Evolutionary conservation across 1,284 basidiomycete species (phyloP).

Genomic region (Neolentinus lepideus): DNA sequence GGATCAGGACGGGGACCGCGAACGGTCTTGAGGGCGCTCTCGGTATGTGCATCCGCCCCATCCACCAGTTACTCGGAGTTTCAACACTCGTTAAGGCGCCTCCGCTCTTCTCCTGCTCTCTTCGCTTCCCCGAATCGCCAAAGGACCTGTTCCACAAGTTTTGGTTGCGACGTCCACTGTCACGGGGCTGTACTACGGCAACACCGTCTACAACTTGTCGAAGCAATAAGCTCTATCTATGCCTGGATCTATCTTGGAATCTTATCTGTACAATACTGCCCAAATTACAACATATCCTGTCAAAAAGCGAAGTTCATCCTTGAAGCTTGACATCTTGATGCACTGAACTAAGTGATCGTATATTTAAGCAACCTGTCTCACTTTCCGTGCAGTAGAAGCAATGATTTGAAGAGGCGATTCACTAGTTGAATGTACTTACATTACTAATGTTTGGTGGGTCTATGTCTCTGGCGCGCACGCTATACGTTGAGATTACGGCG

Average conservation of each 20-base stretch:
- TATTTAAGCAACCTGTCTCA: too few species aligned
- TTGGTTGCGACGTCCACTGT: conserved; percentile 58
- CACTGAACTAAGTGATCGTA: too few species aligned
- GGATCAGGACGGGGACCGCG: conserved; percentile 62
- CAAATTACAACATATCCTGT: too few species aligned
- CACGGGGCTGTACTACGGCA: conserved; percentile 68
- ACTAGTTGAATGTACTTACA: too few species aligned
- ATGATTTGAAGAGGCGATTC: too few species aligned
- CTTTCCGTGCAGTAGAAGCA: too few species aligned
- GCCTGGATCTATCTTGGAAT: not conserved
- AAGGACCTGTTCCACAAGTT: conserved; percentile 72
- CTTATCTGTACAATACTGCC: too few species aligned
- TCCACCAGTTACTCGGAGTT: not conserved
- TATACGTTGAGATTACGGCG: too few species aligned
- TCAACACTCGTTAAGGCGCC: conserved; percentile 41
- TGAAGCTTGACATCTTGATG: too few species aligned
- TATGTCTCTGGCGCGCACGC: too few species aligned
- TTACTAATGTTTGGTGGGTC: too few species aligned
- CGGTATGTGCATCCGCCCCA: conserved; percentile 37
- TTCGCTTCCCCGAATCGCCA: conserved; percentile 65
- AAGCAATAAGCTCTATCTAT: not conserved
- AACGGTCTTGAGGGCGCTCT: conserved; percentile 73
- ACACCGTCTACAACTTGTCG: conserved; percentile 41
- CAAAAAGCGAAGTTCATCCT: too few species aligned
- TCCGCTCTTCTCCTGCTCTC: conserved; percentile 75